phyloP scores from a whole-genome alignment of 257 asterid species.

The Solanum pinnatisectum region DNA sequence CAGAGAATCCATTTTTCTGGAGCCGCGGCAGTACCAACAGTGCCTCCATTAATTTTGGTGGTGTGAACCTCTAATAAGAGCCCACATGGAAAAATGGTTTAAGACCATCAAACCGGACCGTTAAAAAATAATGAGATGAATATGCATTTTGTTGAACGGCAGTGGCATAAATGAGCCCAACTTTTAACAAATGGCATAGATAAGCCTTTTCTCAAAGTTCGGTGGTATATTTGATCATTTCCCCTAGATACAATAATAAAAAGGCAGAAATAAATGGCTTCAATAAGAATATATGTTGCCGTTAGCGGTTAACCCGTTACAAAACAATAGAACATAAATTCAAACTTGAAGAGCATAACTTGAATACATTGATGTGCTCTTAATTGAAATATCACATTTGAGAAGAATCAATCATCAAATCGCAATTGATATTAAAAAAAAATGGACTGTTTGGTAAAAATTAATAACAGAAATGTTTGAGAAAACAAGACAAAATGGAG shows the following conservation, averaged over 20 bases:
- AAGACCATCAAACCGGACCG: background rate
- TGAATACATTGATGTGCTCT: background rate
- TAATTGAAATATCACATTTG: background rate
- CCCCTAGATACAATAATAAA: background rate
- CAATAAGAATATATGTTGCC: background rate
- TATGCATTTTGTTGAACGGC: background rate
- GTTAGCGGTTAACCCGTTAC: background rate
- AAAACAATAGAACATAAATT: background rate
- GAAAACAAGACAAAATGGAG: background rate
- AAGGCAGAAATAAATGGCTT: background rate
- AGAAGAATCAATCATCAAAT: background rate
- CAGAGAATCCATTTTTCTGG: constrained; percentile 63
- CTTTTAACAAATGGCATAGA: background rate
- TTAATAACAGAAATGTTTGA: background rate
- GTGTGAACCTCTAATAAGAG: background rate
- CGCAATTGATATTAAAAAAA: background rate
- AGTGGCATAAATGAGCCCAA: background rate
- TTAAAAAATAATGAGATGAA: background rate
- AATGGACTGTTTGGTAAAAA: background rate
- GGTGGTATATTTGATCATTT: background rate
- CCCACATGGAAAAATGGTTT: background rate
- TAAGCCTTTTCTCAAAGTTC: background rate
- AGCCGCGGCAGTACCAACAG: constrained; percentile 12
- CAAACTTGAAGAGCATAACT: background rate
- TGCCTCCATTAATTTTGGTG: constrained; percentile 1